Evolutionary conservation across 345 rosid genomes (phyloP), one percentile per base, ranked within the genome.

Genomic region (Durio zibethinus): DNA sequence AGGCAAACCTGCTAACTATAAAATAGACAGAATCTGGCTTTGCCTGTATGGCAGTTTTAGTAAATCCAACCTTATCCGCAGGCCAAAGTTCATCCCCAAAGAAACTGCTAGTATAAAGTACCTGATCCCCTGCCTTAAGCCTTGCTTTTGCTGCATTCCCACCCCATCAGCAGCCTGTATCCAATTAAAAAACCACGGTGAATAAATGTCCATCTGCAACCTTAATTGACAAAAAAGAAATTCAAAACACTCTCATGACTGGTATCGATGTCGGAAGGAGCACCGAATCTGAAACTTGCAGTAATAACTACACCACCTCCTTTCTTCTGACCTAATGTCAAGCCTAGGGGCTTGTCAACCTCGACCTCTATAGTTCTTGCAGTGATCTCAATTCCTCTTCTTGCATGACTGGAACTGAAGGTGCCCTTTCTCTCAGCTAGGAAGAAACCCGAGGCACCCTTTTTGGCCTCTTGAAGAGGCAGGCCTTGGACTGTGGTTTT

Each of bases 21-120:
- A 95, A 95, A 87, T 95, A 93, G 77, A 95, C 87, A 78, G 94
- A 90, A 70, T 95, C 99, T 16, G 99, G 99, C 85, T 93, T 94
- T 8, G 99, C 99, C 85, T 94, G 99, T 81, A 95, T 86, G 11
- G 99, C 99, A 63, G 99, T 38, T 38, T 38, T 38, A 5, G 42
- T 38, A 38, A 38, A 38, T 38, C 42, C 42, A 38, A 38, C 5
- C 42, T 38, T 38, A 38, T 38, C 42, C 42, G 7, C 42, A 38
- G 42, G 42, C 42, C 42, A 38, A 38, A 38, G 42, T 38, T 95
- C 99, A 83, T 95, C 99, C 3, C 99, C 99, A 38, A 95, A 95
- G 90, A 95, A 95, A 84, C 98, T 38, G 42, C 42, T 38, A 38
- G 42, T 38, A 7, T 38, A 38, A 38, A 4, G 42, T 38, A 38